Evolutionary conservation across 2,329 filamentous ascomycete species (phyloP).

Genomic region (Pseudopithomyces chartarum): DNA sequence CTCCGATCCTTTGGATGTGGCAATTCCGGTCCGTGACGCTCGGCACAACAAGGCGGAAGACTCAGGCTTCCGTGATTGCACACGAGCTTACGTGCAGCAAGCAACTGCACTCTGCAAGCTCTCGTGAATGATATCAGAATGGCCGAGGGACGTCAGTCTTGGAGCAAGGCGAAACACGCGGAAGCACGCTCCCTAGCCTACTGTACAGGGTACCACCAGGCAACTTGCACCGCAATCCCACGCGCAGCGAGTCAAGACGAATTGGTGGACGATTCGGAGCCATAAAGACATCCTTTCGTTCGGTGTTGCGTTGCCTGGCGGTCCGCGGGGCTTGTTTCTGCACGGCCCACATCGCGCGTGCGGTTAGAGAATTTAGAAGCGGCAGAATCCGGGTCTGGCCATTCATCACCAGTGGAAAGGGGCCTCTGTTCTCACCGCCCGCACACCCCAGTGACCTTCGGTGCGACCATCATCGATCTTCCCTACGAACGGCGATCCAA

Average conservation of each 20-base stretch:
- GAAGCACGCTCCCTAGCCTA: neutral
- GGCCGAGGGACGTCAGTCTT: neutral
- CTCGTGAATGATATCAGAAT: neutral
- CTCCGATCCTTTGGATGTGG: neutral
- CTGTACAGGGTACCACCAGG: neutral
- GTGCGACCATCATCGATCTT: constrained; percentile 27
- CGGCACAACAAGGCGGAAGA: neutral
- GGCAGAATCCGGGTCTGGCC: constrained; percentile 31
- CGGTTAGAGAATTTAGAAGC: constrained; percentile 23
- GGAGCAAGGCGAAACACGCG: neutral
- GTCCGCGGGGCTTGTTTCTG: neutral
- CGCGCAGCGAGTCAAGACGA: neutral
- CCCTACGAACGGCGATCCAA: constrained; percentile 30
- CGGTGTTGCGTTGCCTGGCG: neutral
- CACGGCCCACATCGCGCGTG: constrained; percentile 4
- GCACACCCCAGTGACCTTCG: constrained; percentile 11
- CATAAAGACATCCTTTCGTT: neutral
- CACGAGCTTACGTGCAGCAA: neutral
- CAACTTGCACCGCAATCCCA: neutral
- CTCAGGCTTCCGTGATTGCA: neutral
- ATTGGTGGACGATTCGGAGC: neutral
- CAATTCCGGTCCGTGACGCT: neutral
- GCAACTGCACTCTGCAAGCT: neutral
- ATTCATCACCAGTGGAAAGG: constrained; percentile 17
- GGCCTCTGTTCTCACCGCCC: constrained; percentile 26